Evolutionary conservation across 192 early-diverging fungal genomes (phyloP), one percentile per base, ranked within the genome.

Genomic region (Mortierella hygrophila): DNA sequence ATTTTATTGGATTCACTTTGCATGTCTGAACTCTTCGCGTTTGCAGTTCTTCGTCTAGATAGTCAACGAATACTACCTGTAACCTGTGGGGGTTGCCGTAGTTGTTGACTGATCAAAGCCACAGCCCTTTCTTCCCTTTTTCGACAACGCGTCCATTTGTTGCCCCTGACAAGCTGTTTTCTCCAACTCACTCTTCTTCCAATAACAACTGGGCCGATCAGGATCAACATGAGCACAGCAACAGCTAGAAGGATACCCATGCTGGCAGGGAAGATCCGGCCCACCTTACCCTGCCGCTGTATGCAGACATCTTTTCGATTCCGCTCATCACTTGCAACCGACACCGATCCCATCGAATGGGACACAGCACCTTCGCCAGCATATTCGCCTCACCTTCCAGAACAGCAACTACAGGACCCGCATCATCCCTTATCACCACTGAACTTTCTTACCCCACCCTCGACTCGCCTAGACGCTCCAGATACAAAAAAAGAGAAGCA

Each of bases 181-280:
- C 18, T 40, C 68, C 35, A 68, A 68, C 44, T 69, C 68, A 1
- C 37, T 23, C 29, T 70, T 3, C n/a, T 29, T 11, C 8, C 68
- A 70, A 41, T 8, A 57, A 57, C 11, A 52, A 2, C 47, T 49
- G 2, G 47, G 49, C 40, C n/a, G 38, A 74, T 49, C 29, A 74
- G 11, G 10, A 74, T 20, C 40, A 68, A 32, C 11, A 78, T 78
- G 76, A 78, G 9, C 47, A 78, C 20, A 10, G n/a, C 54, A 20
- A 38, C 70, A 42, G 5, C 68, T 29, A 79, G 40, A 35, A 52
- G 49, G 71, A 26, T 70, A n/a, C n/a, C 68, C 16, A 35, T 44
- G 29, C 21, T 79, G 35, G 77, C 77, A 41, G 13, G 70, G 21
- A 70, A 54, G 26, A 70, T 29, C 20, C 49, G 32, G 0, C 38